A percentile compares a stretch with the other conserved stretches of the same genome.
Conservation (phyloP, 192 early-diverging fungal species). For the Pilaira anomala region DNA sequence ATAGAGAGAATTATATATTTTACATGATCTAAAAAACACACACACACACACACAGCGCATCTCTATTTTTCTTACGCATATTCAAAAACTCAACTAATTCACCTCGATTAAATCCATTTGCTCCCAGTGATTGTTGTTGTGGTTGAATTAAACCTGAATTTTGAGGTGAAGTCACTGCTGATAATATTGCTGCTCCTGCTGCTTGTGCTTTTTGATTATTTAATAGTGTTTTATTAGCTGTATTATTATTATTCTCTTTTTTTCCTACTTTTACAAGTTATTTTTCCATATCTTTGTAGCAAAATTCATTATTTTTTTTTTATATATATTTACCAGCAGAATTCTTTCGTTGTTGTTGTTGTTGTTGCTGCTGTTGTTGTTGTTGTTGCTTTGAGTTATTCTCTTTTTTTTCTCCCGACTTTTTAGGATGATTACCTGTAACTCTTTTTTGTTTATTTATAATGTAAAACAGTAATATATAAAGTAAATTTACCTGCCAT, state of each 20-base stretch:
- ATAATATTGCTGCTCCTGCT: slow-evolving; percentile 18
- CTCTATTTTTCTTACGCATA: not conserved
- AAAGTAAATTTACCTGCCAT: slow-evolving; percentile 12
- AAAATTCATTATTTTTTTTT: not conserved
- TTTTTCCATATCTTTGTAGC: not conserved
- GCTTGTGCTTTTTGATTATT: slow-evolving; percentile 1
- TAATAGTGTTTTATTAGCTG: not conserved
- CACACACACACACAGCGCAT: too few species aligned
- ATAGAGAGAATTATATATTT: too few species aligned
- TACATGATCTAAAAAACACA: not conserved
- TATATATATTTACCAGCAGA: slow-evolving; percentile 5
- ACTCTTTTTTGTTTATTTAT: not conserved
- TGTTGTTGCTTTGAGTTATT: not conserved
- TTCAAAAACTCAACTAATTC: slow-evolving; percentile 11
- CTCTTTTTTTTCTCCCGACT: slow-evolving; percentile 9
- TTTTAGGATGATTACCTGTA: slow-evolving; percentile 11
- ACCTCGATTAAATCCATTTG: slow-evolving; percentile 6
- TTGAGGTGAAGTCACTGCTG: slow-evolving; percentile 14
- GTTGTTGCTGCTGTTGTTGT: too few species aligned
- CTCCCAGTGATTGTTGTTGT: slow-evolving; percentile 3
- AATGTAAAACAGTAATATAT: not conserved
- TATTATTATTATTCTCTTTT: slow-evolving; percentile 1
- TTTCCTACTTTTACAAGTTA: not conserved
- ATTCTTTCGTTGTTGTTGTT: slow-evolving; percentile 15
- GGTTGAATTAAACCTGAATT: not conserved